Conservation (phyloP, 352 stramenopile species). For the Phytopythium chamaehyphon region DNA sequence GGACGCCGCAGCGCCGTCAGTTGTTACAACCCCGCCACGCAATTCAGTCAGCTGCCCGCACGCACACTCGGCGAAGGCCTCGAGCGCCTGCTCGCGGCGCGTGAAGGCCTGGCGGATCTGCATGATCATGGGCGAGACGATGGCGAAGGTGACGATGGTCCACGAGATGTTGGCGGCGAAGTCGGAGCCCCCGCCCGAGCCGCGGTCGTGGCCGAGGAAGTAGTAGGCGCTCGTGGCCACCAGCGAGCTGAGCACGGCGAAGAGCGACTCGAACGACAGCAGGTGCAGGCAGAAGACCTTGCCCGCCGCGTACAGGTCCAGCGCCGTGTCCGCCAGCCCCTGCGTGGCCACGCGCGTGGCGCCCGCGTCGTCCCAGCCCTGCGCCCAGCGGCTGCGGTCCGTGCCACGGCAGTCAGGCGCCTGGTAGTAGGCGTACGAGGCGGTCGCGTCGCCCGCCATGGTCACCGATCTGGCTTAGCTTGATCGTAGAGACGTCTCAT, state of each 20-base stretch:
- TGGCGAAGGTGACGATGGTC: conserved; percentile 75
- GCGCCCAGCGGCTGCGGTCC: neutral
- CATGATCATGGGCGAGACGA: conserved; percentile 87
- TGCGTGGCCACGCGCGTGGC: conserved; percentile 3
- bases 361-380: neutral
- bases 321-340: conserved; percentile 20
- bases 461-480: no score
- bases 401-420: neutral
- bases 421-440: no score
- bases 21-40: neutral
- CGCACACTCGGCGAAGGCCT: conserved; percentile 59
- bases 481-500: no score
- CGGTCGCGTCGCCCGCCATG: no score
- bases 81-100: conserved; percentile 64
- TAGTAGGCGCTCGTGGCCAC: conserved; percentile 69
- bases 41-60: neutral
- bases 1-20: neutral
- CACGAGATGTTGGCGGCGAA: conserved; percentile 86
- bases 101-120: conserved; percentile 82
- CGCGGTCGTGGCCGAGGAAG: conserved; percentile 32
- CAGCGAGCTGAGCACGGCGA: conserved; percentile 63
- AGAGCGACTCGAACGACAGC: conserved; percentile 72
- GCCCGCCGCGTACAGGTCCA: conserved; percentile 74
- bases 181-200: conserved; percentile 19
- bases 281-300: conserved; percentile 78